Conservation (phyloP, 768 basidiomycete genomes). For the Astraeus odoratus region DNA sequence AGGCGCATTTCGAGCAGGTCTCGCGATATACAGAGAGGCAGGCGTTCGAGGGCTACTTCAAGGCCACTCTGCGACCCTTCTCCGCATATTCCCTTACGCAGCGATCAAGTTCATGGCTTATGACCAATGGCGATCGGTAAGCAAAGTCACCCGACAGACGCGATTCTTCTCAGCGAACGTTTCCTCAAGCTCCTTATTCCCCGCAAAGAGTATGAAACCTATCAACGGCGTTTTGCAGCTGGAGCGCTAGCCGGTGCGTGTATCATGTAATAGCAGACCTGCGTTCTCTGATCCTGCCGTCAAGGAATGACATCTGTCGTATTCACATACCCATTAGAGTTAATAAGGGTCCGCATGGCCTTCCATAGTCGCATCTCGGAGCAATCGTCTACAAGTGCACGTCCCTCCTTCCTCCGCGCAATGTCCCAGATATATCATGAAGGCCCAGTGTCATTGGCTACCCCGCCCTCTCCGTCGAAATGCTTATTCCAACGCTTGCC, state of each 20-base stretch:
- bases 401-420: slow-evolving; percentile 49
- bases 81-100: slow-evolving; percentile 95
- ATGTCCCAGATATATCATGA: slow-evolving; percentile 68
- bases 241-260: slow-evolving; percentile 79
- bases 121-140: slow-evolving; percentile 76
- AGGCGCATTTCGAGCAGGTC: slow-evolving; percentile 74
- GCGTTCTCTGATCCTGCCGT: background rate
- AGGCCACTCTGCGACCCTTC: slow-evolving; percentile 91
- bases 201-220: slow-evolving; percentile 69
- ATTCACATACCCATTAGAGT: slow-evolving; percentile 91
- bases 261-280: background rate
- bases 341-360: slow-evolving; percentile 94
- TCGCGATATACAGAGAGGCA: slow-evolving; percentile 56
- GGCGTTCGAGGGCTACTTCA: slow-evolving; percentile 84
- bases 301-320: slow-evolving; percentile 83
- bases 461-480: slow-evolving; percentile 18
- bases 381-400: slow-evolving; percentile 22
- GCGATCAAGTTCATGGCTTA: slow-evolving; percentile 97
- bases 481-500: slow-evolving; percentile 55
- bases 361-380: slow-evolving; percentile 35
- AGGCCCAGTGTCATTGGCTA: slow-evolving; percentile 29
- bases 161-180: background rate
- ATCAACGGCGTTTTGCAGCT: slow-evolving; percentile 71
- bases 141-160: slow-evolving; percentile 10
- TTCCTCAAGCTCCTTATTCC: slow-evolving; percentile 73